phyloP scores from a whole-genome alignment of 768 basidiomycete genomes.

The Ramaria sp. region DNA sequence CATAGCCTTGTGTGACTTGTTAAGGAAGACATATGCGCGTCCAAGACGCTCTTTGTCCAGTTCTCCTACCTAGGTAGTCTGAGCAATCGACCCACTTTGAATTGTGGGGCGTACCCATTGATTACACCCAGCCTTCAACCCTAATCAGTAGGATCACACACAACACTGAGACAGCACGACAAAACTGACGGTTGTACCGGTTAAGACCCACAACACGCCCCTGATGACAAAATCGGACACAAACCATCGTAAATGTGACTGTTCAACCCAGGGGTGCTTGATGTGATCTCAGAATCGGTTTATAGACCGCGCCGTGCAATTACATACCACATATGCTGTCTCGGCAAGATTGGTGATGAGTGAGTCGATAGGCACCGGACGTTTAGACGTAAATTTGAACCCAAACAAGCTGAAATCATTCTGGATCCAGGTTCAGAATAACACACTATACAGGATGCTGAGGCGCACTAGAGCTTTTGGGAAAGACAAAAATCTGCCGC shows the following conservation, averaged over 20 bases:
- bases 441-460: neutral
- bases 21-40: slow-evolving; percentile 53
- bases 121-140: slow-evolving; percentile 38
- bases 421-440: slow-evolving; percentile 13
- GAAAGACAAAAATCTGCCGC: slow-evolving; percentile 40
- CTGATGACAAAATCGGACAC: slow-evolving; percentile 50
- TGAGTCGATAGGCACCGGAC: slow-evolving; percentile 32
- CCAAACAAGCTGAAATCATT: slow-evolving; percentile 51
- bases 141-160: slow-evolving; percentile 29
- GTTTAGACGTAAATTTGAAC: slow-evolving; percentile 29
- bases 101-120: slow-evolving; percentile 36
- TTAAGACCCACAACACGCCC: slow-evolving; percentile 48
- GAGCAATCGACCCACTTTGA: neutral
- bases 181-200: slow-evolving; percentile 26
- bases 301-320: neutral
- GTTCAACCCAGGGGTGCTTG: slow-evolving; percentile 52
- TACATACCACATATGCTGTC: slow-evolving; percentile 37
- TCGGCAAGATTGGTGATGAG: slow-evolving; percentile 51
- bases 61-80: slow-evolving; percentile 35
- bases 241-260: slow-evolving; percentile 47
- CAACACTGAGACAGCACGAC: slow-evolving; percentile 24
- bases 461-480: slow-evolving; percentile 39
- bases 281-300: neutral
- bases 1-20: slow-evolving; percentile 52
- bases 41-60: slow-evolving; percentile 42